Conservation (phyloP, 2,329 filamentous ascomycete genomes). For the Helotiales sp. region DNA sequence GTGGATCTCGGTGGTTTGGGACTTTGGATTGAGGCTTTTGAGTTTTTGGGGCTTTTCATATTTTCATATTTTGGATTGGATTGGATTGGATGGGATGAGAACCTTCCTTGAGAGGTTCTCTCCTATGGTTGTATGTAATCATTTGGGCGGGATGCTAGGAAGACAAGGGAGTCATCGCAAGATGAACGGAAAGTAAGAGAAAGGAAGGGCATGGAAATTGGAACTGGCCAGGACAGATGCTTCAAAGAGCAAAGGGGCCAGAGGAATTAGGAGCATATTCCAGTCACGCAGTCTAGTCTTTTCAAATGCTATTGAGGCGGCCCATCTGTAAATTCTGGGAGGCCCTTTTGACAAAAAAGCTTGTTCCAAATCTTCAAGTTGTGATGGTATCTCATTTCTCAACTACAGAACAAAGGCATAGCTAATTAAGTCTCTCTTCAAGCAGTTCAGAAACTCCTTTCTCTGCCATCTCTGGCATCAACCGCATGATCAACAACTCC, state of each 20-base stretch:
- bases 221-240: conserved; percentile 4
- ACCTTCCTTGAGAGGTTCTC: background rate
- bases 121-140: conserved; percentile 1
- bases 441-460: conserved; percentile 70
- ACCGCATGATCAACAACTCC: conserved; percentile 76
- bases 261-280: conserved; percentile 15
- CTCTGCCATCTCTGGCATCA: conserved; percentile 82
- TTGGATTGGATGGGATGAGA: too few species aligned
- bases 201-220: conserved; percentile 3
- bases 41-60: conserved; percentile 1
- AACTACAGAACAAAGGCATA: conserved; percentile 1
- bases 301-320: conserved; percentile 27
- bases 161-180: conserved; percentile 4
- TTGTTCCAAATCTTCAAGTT: background rate
- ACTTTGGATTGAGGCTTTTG: conserved; percentile 8
- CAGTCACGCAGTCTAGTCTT: conserved; percentile 18
- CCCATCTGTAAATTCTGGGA: conserved; percentile 30
- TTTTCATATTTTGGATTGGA: background rate
- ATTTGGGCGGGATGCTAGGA: background rate
- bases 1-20: conserved; percentile 2
- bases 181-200: background rate
- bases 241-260: conserved; percentile 8
- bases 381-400: background rate
- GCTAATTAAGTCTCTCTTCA: conserved; percentile 64
- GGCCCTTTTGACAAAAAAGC: conserved; percentile 29